These are phyloP conservation scores for Salix udensis DNA, from an alignment of 345 rosid genomes.

Conservation along the genomic window DNA sequence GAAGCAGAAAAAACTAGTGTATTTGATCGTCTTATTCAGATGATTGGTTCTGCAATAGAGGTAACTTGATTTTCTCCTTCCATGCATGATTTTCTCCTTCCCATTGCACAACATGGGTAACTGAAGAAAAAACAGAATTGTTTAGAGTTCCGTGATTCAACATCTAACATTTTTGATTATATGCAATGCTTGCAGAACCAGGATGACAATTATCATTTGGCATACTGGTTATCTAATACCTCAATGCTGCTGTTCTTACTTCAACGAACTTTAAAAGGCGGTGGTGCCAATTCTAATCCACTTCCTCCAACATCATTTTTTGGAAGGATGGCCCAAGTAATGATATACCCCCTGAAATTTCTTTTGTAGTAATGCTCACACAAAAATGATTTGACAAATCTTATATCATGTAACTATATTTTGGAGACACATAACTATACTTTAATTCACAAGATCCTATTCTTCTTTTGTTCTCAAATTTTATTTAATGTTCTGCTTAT, in stretches of 20 bases:
- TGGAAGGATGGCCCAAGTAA: conserved; percentile 68
- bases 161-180: conserved; percentile 6
- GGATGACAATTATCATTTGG: conserved; percentile 83
- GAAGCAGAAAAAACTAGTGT: conserved; percentile 93
- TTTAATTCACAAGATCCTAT: not conserved
- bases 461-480: not conserved
- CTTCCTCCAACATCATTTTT: conserved; percentile 81
- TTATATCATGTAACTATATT: not conserved
- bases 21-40: conserved; percentile 92
- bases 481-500: not conserved
- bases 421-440: not conserved
- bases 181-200: conserved; percentile 48
- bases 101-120: not conserved
- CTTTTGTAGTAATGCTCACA: not conserved
- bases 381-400: not conserved
- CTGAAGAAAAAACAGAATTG: not conserved
- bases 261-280: conserved; percentile 18
- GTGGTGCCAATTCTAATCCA: conserved; percentile 57
- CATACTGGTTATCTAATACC: conserved; percentile 94
- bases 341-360: not conserved
- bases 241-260: conserved; percentile 37
- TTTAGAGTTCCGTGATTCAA: not conserved
- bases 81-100: not conserved
- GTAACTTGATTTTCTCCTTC: conserved; percentile 35
- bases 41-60: conserved; percentile 96